Percentiles rank a stretch among this genome's conserved stretches.
Evolutionary conservation across 129 eudicot genomes (phyloP).

Genomic region (Artemisia tridentata): DNA sequence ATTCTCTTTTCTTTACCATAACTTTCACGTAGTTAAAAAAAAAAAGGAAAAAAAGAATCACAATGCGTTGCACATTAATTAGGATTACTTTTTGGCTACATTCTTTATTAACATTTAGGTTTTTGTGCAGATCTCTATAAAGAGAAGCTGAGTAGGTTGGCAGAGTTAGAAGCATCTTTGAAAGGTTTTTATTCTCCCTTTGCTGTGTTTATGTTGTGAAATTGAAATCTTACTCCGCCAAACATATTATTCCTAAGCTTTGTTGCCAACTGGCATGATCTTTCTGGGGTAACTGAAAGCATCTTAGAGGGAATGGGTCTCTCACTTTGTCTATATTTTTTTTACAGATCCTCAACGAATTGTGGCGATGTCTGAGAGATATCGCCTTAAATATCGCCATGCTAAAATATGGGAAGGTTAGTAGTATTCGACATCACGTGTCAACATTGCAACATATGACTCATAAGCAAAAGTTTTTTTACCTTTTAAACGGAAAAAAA

Average conservation of each 20-base stretch:
- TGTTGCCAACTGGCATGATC: slow-evolving; percentile 4
- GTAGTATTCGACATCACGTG: not conserved
- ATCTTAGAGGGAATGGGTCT: not conserved
- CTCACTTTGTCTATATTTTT: not conserved
- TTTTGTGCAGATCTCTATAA: not conserved
- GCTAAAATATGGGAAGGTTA: not conserved
- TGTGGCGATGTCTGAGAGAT: not conserved
- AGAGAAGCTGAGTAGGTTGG: not conserved
- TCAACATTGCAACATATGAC: not conserved
- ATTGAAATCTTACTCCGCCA: not conserved
- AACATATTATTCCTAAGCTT: not conserved
- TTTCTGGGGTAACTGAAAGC: too few relatives aligned
- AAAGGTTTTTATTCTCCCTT: slow-evolving; percentile 1
- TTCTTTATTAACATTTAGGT: not conserved
- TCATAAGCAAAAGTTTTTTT: not conserved
- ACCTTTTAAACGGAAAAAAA: not conserved
- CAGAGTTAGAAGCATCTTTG: not conserved
- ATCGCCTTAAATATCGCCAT: not conserved
- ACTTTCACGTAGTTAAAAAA: too few relatives aligned
- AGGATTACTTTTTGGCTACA: not conserved
- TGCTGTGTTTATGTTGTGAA: not conserved
- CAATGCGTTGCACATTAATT: not conserved
- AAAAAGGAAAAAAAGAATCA: not conserved
- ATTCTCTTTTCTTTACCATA: too few relatives aligned
- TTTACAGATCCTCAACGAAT: not conserved